Base-by-base conservation (phyloP, 805 yeast species). In the Myxozyma sirexii region DNA sequence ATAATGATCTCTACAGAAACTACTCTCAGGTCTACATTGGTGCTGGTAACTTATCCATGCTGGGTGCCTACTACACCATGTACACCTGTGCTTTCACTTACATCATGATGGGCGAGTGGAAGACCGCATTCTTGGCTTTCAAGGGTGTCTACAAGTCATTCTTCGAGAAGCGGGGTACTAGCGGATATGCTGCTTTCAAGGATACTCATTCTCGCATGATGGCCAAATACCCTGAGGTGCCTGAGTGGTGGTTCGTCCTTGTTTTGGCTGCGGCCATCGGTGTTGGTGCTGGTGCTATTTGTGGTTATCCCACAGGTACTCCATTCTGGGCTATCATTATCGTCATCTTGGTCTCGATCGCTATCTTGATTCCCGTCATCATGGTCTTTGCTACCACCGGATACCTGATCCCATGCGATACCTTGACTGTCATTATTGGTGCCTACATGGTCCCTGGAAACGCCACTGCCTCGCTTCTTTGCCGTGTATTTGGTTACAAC, bases 171-270 rank as follows among this genome's bases (percentile, higher is more conserved):
- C 29, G 43, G 12, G 44, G 39, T 15, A 39, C 45, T 21, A 48
- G 33, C 39, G 43, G 23, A 6, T 59, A 86, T 65, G 88, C 84
- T 24, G 91, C 88, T 75, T 86, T 62, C 78, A 54, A 31, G 17
- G 64, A 60, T 37, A 33, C 56, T 19, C 43, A 84, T 56, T 76
- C 88, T 6, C 79, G 84, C 35, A 77, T 83, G 67, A 83, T 82
- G 84, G 69, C 66, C 46, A 75, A 72, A 56, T 86, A 86, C 71
- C 79, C 79, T 39, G 90, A 86, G 64, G 89, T 85, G 21, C 94
- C 96, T 1, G 87, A 84, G 64, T 84, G 86, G 85, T 85, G 90
- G 89, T 86, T 80, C 42, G 57, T 82, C n/a, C 63, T 75, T 13
- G 75, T 85, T 27, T 74, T 84, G 7, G 63, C 76, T 1, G 72